Evolutionary conservation across 352 stramenopile species (phyloP).

Genomic region (Globisporangium abappressorium): DNA sequence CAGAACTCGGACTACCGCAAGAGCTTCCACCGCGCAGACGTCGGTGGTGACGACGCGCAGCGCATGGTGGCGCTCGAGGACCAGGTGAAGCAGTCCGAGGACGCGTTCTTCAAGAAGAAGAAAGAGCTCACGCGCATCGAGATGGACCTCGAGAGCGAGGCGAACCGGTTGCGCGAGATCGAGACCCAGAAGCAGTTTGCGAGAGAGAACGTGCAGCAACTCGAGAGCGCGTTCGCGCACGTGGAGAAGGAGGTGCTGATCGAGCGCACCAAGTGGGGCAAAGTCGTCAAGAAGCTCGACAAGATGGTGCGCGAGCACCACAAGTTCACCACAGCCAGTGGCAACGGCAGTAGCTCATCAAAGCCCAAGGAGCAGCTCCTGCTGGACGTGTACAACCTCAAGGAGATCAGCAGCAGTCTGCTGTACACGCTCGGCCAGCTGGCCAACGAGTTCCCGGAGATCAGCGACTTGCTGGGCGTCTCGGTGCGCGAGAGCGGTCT

Average conservation of each 20-base stretch:
- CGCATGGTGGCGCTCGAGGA: conserved; percentile 87
- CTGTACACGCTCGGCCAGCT: conserved; percentile 92
- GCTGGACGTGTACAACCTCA: conserved; percentile 68
- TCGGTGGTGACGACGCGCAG: conserved; percentile 79
- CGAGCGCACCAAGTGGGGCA: conserved; percentile 64
- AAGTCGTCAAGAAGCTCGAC: conserved; percentile 73
- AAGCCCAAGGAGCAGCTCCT: conserved; percentile 81
- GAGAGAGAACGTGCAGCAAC: conserved; percentile 56
- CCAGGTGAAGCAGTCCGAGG: conserved; percentile 82
- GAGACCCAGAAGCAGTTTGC: conserved; percentile 65
- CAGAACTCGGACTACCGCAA: conserved; percentile 94
- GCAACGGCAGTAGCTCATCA: conserved; percentile 10
- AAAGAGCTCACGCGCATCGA: conserved; percentile 92
- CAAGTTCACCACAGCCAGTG: conserved; percentile 17
- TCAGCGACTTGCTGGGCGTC: conserved; percentile 75
- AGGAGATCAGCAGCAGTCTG: conserved; percentile 85
- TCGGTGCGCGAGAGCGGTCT: conserved; percentile 77
- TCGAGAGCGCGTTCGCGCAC: conserved; percentile 55
- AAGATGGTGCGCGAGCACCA: conserved; percentile 59
- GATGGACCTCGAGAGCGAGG: conserved; percentile 79
- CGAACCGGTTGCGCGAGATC: conserved; percentile 62
- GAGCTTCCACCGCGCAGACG: conserved; percentile 91
- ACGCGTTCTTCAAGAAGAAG: conserved; percentile 91
- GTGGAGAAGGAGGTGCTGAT: conserved; percentile 68
- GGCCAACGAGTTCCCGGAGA: conserved; percentile 92